Percentiles rank a stretch among this genome's conserved stretches.
Conservation (phyloP, 2,329 filamentous ascomycete species). For the Phialophora verrucosa region DNA sequence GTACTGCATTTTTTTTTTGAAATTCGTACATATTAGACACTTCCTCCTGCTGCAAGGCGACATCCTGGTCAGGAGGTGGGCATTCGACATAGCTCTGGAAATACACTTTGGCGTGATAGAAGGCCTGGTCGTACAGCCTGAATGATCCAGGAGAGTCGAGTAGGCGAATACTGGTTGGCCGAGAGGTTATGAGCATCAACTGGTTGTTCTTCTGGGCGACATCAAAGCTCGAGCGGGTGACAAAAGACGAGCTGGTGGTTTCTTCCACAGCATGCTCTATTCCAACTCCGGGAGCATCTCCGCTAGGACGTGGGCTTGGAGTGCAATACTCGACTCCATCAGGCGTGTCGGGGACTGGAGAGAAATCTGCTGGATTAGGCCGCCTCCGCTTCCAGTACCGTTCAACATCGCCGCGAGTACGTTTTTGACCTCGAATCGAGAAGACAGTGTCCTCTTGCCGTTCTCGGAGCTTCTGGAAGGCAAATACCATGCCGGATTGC, state of each 20-base stretch:
- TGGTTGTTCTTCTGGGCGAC: background rate
- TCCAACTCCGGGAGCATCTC: background rate
- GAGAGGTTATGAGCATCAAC: background rate
- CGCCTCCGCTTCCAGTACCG: slow-evolving; percentile 1
- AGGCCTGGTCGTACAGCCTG: slow-evolving; percentile 2
- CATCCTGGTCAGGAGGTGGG: background rate
- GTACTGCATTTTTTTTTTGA: background rate
- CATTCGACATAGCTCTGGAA: slow-evolving; percentile 3
- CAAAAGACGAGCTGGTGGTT: background rate
- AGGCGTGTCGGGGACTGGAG: background rate
- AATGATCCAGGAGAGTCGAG: slow-evolving; percentile 2
- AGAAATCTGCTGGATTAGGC: slow-evolving; percentile 8
- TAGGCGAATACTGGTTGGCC: background rate
- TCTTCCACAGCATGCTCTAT: background rate
- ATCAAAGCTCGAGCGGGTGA: too few species aligned
- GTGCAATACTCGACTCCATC: background rate
- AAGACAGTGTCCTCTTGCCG: background rate
- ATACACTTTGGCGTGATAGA: slow-evolving; percentile 7
- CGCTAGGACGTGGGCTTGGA: slow-evolving; percentile 1
- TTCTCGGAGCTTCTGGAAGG: slow-evolving; percentile 7
- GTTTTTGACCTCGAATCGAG: slow-evolving; percentile 4
- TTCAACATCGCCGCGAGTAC: background rate
- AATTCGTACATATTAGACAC: background rate
- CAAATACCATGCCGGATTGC: slow-evolving; percentile 11
- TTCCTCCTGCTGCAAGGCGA: background rate